Base-by-base conservation (phyloP, 2,329 filamentous ascomycete genomes). In the Exophiala calicioides region DNA sequence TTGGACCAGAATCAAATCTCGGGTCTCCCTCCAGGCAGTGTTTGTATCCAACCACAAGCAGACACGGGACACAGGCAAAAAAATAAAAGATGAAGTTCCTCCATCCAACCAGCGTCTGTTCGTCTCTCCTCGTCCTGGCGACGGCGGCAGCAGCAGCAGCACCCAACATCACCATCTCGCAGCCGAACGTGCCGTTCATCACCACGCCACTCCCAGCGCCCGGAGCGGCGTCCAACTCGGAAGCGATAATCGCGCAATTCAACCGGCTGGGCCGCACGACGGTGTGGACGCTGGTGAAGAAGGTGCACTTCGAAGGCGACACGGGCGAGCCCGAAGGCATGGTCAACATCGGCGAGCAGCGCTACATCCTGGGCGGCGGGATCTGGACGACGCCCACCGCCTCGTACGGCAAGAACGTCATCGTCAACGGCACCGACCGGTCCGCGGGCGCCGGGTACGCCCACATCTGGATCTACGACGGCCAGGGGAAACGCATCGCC, bases 371-470 rank as follows among this genome's bases (percentile, higher is more conserved):
- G 29, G 70, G 68, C 16, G 66, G 68, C 7, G 72, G 69, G 13
- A 68, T 75, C 54, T 76, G 71, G 55, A 73, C 65, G 3, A 56
- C 60, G 16, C 60, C 60, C 1, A 74, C 70, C 3, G 40, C 64
- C 10, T 68, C 68, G 44, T 74, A 68, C 52, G 49, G 56, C 36
- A 58, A 75, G 33, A 79, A 41, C 23, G 42, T 81, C 65, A 82
- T 82, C 75, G 80, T 84, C 37, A 85, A 81, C 2, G 81, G 81
- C 4, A 78, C 81, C 4, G 81, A 85, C 58, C 66, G 72, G 18
- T 68, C 65, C 5, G 49, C 69, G 1, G 71, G 73, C 3, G 64
- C 64, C 2, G 73, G 74, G 0, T 74, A 72, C 37, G 68, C 67
- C 5, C 72, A 76, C 40, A 44, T 76, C 33, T 62, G 74, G 18